Base-by-base conservation (phyloP, 768 basidiomycete genomes). In the Cystobasidium tubakii region DNA sequence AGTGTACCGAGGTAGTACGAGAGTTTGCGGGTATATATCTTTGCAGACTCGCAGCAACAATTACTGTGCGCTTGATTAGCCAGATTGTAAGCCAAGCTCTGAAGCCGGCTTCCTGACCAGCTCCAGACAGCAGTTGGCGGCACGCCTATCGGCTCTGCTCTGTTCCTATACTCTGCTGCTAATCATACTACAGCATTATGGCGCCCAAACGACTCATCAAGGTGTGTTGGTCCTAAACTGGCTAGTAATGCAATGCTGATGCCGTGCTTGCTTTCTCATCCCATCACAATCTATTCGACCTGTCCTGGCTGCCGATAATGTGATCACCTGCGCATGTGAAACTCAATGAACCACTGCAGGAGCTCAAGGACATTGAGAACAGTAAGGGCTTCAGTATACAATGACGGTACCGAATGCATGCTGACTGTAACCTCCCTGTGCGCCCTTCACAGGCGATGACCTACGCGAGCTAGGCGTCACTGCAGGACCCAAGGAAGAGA, bases 401-500 rank as follows among this genome's bases (percentile, higher is more conserved):
- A 15, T 39, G 6, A 6, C 7, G 15, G 39, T 39, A 33, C 6
- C 62, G 25, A 21, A 19, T 39, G 57, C 21, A 19, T 39, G 15
- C 25, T 39, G 63, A 19, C 25, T 23, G 46, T 36, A 43, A 15
- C 43, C 29, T 2, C 6, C 63, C 23, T 42, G 34, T 7, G 63
- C 63, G 3, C 31, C 39, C 39, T 50, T 2, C 29, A 33, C 66
- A 67, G 66, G 55, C 54, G 54, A 71, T 12, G 55, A 71, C 54
- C 69, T 71, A 7, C 33, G 55, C 50, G 34, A 34, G n/a, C 50
- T 71, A 25, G 69, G 69, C n/a, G 44, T 71, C 25, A 60, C 50
- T 23, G 69, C 69, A 55, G 50, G 34, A 27, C 69, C 69, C 23
- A 71, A 71, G 21, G 69, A 71, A 33, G 69, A 71, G 55, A 39